A percentile compares a stretch with the other conserved stretches of the same genome.
Evolutionary conservation across 2,329 filamentous ascomycete genomes (phyloP).

Genomic region (Sporothrix luriei): DNA sequence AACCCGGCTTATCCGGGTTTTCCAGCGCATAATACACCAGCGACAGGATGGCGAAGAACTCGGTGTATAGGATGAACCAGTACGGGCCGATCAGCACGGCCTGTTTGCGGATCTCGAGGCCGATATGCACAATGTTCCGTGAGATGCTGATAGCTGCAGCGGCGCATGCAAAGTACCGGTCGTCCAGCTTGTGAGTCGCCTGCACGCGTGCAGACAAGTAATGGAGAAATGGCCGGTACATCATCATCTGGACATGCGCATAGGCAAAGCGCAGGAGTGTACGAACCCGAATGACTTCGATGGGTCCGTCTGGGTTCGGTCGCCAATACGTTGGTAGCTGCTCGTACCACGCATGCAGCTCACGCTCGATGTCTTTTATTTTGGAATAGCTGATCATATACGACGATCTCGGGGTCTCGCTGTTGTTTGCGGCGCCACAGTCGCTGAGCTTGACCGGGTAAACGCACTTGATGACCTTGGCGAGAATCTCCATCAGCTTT

Average conservation of each 20-base stretch:
- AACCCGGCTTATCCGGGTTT: slow-evolving; percentile 73
- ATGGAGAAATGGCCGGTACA: slow-evolving; percentile 82
- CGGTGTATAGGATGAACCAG: slow-evolving; percentile 85
- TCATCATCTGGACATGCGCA: slow-evolving; percentile 78
- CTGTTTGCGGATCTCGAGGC: slow-evolving; percentile 55
- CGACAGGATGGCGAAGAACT: slow-evolving; percentile 79
- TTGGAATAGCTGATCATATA: slow-evolving; percentile 66
- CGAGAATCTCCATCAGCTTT: slow-evolving; percentile 63
- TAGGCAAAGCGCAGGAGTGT: slow-evolving; percentile 78
- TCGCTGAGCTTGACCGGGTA: slow-evolving; percentile 64
- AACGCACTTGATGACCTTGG: slow-evolving; percentile 65
- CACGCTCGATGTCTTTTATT: slow-evolving; percentile 66
- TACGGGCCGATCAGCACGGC: slow-evolving; percentile 70
- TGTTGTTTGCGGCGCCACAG: slow-evolving; percentile 49
- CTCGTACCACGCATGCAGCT: slow-evolving; percentile 66
- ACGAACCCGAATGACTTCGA: slow-evolving; percentile 76
- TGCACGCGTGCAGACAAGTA: slow-evolving; percentile 70
- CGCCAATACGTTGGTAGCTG: slow-evolving; percentile 73
- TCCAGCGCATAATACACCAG: slow-evolving; percentile 79
- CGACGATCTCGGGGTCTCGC: slow-evolving; percentile 50
- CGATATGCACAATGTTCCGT: slow-evolving; percentile 77
- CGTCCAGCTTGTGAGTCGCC: slow-evolving; percentile 64
- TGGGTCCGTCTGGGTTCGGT: slow-evolving; percentile 74
- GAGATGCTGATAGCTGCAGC: slow-evolving; percentile 64
- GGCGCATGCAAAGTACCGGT: slow-evolving; percentile 75